A percentile compares a stretch with the other conserved stretches of the same genome.
Conservation (phyloP, 371 early-diverging fungal genomes). For the Batkoa obscura region DNA sequence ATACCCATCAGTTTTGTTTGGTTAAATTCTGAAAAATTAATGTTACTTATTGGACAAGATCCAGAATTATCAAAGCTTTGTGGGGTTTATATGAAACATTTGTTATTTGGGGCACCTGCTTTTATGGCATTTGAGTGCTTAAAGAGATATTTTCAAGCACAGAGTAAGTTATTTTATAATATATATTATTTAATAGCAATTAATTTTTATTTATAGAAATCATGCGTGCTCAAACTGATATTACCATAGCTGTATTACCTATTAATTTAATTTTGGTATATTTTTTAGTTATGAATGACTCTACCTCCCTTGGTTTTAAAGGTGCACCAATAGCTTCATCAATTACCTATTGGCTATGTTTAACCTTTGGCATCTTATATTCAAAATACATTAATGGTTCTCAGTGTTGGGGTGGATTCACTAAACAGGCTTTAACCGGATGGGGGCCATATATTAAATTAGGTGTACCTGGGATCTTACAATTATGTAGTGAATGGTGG, state of each 20-base stretch:
- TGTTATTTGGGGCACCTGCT: slow-evolving; percentile 51
- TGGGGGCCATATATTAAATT: slow-evolving; percentile 47
- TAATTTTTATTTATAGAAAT: slow-evolving; percentile 18
- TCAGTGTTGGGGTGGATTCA: slow-evolving; percentile 78
- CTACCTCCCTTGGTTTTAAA: slow-evolving; percentile 44
- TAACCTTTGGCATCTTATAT: slow-evolving; percentile 35
- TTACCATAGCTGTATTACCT: slow-evolving; percentile 46
- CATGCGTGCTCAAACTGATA: slow-evolving; percentile 59
- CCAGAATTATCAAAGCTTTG: slow-evolving; percentile 19
- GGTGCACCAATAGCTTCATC: slow-evolving; percentile 71
- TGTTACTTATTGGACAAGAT: slow-evolving; percentile 28
- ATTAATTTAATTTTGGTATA: slow-evolving; percentile 57
- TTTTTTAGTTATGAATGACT: slow-evolving; percentile 41
- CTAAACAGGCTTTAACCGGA: slow-evolving; percentile 33
- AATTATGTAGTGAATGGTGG: slow-evolving; percentile 63
- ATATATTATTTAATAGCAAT: neutral
- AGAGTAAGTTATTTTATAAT: slow-evolving; percentile 21
- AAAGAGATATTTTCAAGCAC: slow-evolving; percentile 57
- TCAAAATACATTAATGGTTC: slow-evolving; percentile 38
- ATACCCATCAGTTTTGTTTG: slow-evolving; percentile 53
- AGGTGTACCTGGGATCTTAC: slow-evolving; percentile 31
- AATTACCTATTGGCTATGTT: slow-evolving; percentile 50
- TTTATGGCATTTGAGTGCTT: slow-evolving; percentile 55
- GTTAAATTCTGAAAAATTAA: slow-evolving; percentile 35
- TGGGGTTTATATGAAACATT: slow-evolving; percentile 37